Conservation (phyloP, 495 filamentous ascomycete species). For the Tuber brumale region DNA sequence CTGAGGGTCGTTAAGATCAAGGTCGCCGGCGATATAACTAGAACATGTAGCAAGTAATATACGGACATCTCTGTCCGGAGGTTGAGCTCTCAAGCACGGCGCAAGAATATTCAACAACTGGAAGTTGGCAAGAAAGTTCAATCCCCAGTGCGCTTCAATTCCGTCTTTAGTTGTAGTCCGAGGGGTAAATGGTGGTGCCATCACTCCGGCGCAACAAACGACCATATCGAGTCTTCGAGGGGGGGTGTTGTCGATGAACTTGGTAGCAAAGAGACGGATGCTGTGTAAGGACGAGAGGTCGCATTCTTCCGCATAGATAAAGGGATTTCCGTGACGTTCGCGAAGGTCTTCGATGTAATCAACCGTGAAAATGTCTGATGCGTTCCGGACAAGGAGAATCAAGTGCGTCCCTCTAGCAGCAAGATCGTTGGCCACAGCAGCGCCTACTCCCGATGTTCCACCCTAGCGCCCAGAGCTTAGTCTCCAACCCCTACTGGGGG, state of each 20-base stretch:
- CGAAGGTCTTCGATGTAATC: constrained; percentile 91
- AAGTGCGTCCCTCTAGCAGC: constrained; percentile 82
- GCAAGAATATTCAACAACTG: constrained; percentile 85
- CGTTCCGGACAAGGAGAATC: constrained; percentile 77
- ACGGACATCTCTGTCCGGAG: constrained; percentile 84
- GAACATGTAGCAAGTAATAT: constrained; percentile 82
- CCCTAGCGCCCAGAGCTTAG: constrained; percentile 50
- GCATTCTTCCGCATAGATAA: constrained; percentile 92
- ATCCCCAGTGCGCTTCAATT: constrained; percentile 80
- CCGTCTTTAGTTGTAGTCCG: constrained; percentile 62
- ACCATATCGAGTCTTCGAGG: constrained; percentile 89
- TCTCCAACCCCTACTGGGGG: constrained; percentile 2
- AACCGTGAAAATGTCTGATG: constrained; percentile 76
- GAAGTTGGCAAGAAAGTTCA: constrained; percentile 94
- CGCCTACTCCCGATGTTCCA: constrained; percentile 89
- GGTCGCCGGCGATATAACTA: constrained; percentile 61
- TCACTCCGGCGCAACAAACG: constrained; percentile 71
- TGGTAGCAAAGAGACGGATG: constrained; percentile 90
- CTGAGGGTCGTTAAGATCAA: constrained; percentile 42
- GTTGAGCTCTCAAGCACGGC: constrained; percentile 81
- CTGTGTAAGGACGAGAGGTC: constrained; percentile 81
- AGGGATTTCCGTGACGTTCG: constrained; percentile 66
- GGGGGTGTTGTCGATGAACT: constrained; percentile 94
- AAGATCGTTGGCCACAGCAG: constrained; percentile 63
- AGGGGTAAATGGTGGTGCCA: constrained; percentile 57